A percentile compares a stretch with the other conserved stretches of the same genome.
These are phyloP conservation scores for Teratosphaeria destructans DNA, from an alignment of 2,329 filamentous ascomycete species.

Conservation along the genomic window DNA sequence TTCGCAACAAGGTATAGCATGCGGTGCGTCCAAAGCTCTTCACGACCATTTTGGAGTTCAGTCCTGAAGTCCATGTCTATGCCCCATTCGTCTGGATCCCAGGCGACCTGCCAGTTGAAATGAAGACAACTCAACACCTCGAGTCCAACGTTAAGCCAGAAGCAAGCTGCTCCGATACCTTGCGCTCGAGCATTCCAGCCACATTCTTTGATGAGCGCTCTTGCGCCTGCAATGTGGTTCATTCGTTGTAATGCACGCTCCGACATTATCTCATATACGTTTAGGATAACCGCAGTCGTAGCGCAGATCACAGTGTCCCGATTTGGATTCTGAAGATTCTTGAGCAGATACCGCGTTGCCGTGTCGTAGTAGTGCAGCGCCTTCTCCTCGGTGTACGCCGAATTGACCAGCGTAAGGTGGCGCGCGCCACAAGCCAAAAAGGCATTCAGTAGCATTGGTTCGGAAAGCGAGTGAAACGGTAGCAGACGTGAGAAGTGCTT, in stretches of 20 bases:
- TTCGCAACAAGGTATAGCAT: conserved; percentile 85
- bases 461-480: conserved; percentile 71
- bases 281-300: conserved; percentile 75
- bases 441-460: conserved; percentile 82
- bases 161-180: conserved; percentile 77
- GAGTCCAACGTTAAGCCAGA: conserved; percentile 87
- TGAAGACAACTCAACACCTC: conserved; percentile 82
- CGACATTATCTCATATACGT: conserved; percentile 89
- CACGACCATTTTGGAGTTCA: conserved; percentile 49
- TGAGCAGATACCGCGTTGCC: conserved; percentile 67
- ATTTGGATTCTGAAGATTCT: conserved; percentile 71
- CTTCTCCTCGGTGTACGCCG: conserved; percentile 63
- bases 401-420: conserved; percentile 63
- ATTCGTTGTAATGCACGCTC: conserved; percentile 69
- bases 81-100: conserved; percentile 86
- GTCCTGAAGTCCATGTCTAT: conserved; percentile 64
- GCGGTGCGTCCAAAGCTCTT: conserved; percentile 79
- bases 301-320: conserved; percentile 77
- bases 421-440: conserved; percentile 80
- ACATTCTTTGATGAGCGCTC: conserved; percentile 80
- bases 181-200: conserved; percentile 72
- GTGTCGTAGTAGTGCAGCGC: conserved; percentile 77
- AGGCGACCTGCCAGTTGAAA: conserved; percentile 76
- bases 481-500: conserved; percentile 77
- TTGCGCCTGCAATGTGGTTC: conserved; percentile 78